Base-by-base conservation (phyloP, 129 eudicot species). In the Gnaphalium uliginosum region DNA sequence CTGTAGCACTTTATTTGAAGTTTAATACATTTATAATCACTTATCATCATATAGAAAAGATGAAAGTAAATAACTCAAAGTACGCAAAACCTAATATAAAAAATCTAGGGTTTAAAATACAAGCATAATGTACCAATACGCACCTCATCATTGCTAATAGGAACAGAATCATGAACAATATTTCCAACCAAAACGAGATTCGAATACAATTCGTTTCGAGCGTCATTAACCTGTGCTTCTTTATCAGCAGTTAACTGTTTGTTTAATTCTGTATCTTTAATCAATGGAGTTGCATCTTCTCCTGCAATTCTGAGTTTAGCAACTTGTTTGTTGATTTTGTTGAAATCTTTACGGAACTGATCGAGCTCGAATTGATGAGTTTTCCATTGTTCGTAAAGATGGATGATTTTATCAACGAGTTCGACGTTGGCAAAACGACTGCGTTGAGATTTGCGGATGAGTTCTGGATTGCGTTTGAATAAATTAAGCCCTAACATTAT, bases 381-480 rank as follows among this genome's bases (percentile, higher is more conserved):
- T 8, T 92, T 81, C 92, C 92, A 85, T 71, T 78, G 77, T 67
- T 86, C 81, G 79, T 91, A 88, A 19, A 91, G 92, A 13, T 48
- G 56, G 35, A 91, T 86, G 74, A 91, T 86, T 69, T 88, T 81
- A 69, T 91, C 92, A 1, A 91, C 95, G n/a, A 91, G 62, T 59
- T 67, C 88, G 15, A 86, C 92, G n/a, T 79, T 77, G 6, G 87
- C 87, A 68, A 81, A 91, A 8, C 97, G 89, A 48, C 97, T 92
- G 0, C 90, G 89, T 79, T 85, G 92, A 35, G 97, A 91, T 70
- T 91, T 95, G 19, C 96, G 80, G 22, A 91, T 85, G 53, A 88
- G 85, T 21, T 85, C 92, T 9, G 92, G 97, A 65, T 81, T 80
- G 6, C 81, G 78, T 53, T 85, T 84, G 80, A 91, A 88, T 7